phyloP scores from a whole-genome alignment of 2,329 filamentous ascomycete species.

The Hymenotorrendiella dingleyae region DNA sequence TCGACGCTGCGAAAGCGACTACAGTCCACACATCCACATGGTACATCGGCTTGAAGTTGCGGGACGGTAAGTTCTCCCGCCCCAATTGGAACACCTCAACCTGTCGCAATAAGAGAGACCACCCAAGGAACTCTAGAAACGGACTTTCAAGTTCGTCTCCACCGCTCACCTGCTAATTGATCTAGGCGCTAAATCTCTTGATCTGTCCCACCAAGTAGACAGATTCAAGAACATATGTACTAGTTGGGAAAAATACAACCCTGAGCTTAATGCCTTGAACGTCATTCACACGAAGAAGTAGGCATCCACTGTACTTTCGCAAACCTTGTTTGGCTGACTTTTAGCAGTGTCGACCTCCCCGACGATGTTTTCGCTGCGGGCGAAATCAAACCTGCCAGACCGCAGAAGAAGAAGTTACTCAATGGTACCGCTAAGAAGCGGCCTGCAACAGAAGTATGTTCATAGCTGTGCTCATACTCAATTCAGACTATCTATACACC shows the following conservation, averaged over 20 bases:
- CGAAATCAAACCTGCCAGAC: constrained; percentile 58
- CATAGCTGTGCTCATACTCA: constrained; percentile 6
- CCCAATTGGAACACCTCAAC: constrained; percentile 1
- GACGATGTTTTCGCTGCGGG: constrained; percentile 81
- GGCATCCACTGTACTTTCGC: constrained; percentile 30
- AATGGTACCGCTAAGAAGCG: constrained; percentile 26
- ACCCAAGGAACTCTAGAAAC: constrained; percentile 6
- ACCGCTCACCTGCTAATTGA: constrained; percentile 31
- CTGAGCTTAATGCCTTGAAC: constrained; percentile 69
- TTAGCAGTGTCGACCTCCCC: constrained; percentile 71
- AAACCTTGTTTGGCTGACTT: constrained; percentile 13
- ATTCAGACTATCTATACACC: not conserved
- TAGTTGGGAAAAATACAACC: constrained; percentile 68
- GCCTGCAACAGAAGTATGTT: constrained; percentile 28
- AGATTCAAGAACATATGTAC: constrained; percentile 82
- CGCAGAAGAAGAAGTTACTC: constrained; percentile 28
- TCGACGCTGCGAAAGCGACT: constrained; percentile 26
- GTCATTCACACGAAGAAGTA: constrained; percentile 76
- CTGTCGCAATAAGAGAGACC: constrained; percentile 8
- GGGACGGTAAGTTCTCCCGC: constrained; percentile 52
- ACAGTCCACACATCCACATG: constrained; percentile 81
- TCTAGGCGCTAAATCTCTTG: constrained; percentile 62
- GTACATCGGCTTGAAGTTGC: constrained; percentile 84
- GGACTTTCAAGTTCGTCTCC: not conserved
- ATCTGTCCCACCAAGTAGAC: constrained; percentile 74